Evolutionary conservation across 208 protist species (phyloP), one percentile per base, ranked within the genome.

Genomic region (Porcisia deanei): DNA sequence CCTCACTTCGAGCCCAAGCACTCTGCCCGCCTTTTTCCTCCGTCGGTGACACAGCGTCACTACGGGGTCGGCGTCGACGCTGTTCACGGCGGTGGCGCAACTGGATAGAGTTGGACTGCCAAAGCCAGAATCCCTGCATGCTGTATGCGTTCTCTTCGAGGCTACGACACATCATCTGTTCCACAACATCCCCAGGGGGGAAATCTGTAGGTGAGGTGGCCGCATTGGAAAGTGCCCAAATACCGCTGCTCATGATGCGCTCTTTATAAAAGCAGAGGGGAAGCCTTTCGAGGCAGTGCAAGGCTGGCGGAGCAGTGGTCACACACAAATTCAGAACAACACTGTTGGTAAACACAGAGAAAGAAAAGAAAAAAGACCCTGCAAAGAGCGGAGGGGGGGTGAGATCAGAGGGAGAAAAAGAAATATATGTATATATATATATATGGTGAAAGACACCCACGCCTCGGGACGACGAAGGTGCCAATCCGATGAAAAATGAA

Each of bases 121-220:
- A 85, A 16, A 85, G 72, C 75, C 71, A 81, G 39, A 79, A 85
- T 3, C 80, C 80, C 54, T 79, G 75, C 72, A 77, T 39, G 67
- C 80, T 85, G 64, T 78, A 85, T 45, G 55, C 45, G 72, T 85
- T 85, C 43, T 79, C 80, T 63, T 85, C 75, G 7, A 85, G 70
- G 37, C 75, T 75, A 41, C 80, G 72, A 3, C 59, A 67, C 71
- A 85, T 59, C 16, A 80, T 37, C 57, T 77, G 74, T 52, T 85
- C 75, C 72, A 85, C 49, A n/a, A 37, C 78, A 41, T 64, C 73
- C 2, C 78, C 78, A 30, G 55, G 55, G 25, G 69, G 68, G 37
- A 78, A 59, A 52, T 65, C 70, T 3, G 65, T 18, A 30, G 77
- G 9, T 25, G 71, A 58, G 3, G 77, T 41, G 20, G 55, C 39